A percentile compares a stretch with the other conserved stretches of the same genome.
Conservation (phyloP, 1,284 basidiomycete species). For the Volvariella volvacea region DNA sequence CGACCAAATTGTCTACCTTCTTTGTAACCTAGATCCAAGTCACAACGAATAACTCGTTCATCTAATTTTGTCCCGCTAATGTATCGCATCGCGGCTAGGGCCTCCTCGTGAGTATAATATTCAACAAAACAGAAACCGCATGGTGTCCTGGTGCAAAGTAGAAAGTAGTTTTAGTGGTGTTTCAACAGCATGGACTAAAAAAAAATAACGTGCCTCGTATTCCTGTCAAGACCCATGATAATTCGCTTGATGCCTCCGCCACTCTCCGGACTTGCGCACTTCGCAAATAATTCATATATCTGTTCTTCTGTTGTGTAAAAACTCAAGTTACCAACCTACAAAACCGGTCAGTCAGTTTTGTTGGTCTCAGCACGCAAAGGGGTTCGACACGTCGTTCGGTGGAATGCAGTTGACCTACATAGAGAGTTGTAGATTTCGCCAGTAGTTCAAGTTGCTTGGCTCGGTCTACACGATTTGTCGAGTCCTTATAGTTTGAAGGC, state of each 20-base stretch:
- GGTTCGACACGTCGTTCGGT: background rate
- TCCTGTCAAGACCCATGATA: constrained; percentile 98
- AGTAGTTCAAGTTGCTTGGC: constrained; percentile 65
- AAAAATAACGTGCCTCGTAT: constrained; percentile 63
- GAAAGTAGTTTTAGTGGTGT: background rate
- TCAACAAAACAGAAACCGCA: constrained; percentile 99
- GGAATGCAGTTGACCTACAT: constrained; percentile 42
- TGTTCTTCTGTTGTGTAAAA: constrained; percentile 99
- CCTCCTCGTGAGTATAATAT: constrained; percentile 95
- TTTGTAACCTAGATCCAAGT: constrained; percentile 96
- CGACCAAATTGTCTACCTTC: constrained; percentile 97
- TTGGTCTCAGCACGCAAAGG: background rate
- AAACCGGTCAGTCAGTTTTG: constrained; percentile 7
- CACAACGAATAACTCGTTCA: constrained; percentile 97
- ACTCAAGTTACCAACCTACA: constrained; percentile 90
- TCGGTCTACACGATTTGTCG: constrained; percentile 72
- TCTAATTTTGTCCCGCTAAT: constrained; percentile 98
- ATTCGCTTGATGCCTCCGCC: constrained; percentile 97
- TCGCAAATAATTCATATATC: constrained; percentile 96
- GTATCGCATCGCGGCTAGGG: constrained; percentile 89
- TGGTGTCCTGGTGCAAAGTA: constrained; percentile 65
- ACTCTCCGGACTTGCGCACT: constrained; percentile 84
- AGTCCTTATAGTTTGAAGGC: constrained; percentile 94
- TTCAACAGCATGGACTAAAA: constrained; percentile 5
- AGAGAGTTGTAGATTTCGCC: constrained; percentile 68